phyloP scores from a whole-genome alignment of 2,329 filamentous ascomycete species.

The Podosphaera fusca region DNA sequence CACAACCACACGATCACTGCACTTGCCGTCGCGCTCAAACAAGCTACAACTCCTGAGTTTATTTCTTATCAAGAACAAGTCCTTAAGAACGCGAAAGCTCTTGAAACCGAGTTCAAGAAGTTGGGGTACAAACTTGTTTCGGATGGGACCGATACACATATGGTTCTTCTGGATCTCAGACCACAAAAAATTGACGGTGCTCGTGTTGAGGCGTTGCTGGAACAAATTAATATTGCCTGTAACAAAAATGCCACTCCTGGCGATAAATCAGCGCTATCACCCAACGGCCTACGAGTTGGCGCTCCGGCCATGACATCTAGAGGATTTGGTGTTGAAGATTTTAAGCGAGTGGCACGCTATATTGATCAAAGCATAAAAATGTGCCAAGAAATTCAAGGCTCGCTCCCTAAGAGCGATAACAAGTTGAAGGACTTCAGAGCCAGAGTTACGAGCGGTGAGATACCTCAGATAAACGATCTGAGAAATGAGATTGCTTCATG shows the following conservation, averaged over 20 bases:
- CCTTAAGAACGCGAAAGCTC: slow-evolving; percentile 67
- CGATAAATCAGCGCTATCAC: slow-evolving; percentile 79
- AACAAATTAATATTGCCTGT: slow-evolving; percentile 83
- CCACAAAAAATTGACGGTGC: slow-evolving; percentile 70
- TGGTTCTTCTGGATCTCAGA: slow-evolving; percentile 82
- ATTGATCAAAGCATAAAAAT: slow-evolving; percentile 41
- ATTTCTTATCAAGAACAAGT: slow-evolving; percentile 80
- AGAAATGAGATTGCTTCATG: slow-evolving; percentile 76
- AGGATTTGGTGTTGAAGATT: slow-evolving; percentile 77
- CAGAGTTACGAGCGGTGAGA: slow-evolving; percentile 58
- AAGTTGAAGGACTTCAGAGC: slow-evolving; percentile 99
- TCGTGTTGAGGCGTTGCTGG: slow-evolving; percentile 71
- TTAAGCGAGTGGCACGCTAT: slow-evolving; percentile 54
- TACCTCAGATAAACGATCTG: slow-evolving; percentile 62
- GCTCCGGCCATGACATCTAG: slow-evolving; percentile 95
- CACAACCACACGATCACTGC: slow-evolving; percentile 99
- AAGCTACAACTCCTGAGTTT: slow-evolving; percentile 76
- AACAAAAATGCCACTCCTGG: slow-evolving; percentile 99
- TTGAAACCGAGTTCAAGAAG: slow-evolving; percentile 30
- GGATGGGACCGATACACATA: slow-evolving; percentile 91
- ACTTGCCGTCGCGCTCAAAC: slow-evolving; percentile 79
- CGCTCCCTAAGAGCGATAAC: slow-evolving; percentile 88
- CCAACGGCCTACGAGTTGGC: slow-evolving; percentile 80
- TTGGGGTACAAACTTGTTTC: slow-evolving; percentile 76
- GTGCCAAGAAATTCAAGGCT: slow-evolving; percentile 7